Base-by-base conservation (phyloP, 345 rosid species). In the Eutrema heterophyllum region DNA sequence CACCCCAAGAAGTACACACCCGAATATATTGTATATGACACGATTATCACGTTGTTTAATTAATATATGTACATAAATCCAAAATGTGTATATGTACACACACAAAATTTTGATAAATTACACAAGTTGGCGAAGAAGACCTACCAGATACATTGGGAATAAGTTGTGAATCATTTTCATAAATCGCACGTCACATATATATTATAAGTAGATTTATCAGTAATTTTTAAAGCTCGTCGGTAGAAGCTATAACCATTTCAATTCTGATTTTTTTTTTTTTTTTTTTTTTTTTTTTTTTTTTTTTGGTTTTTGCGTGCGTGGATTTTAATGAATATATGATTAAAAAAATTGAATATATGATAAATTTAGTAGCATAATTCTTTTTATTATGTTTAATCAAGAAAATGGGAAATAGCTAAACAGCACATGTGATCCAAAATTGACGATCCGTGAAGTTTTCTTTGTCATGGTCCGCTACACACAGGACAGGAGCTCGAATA, bases 391-490 rank as follows among this genome's bases (percentile, higher is more conserved):
- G 24, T 21, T 1, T 21, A 9, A 55, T 55, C 4, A 33, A 55
- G 5, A 55, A 35, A 56, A 13, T 5, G 24, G 12, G 58, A 49
- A 32, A 48, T 40, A 41, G 68, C 16, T 6, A 67, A 74, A 68
- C 40, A 75, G 9, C 41, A 18, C 79, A 75, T 68, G 79, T 75
- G 75, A 75, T 32, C 16, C 70, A 39, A 18, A 59, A 62, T 51
- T 32, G 39, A 56, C 67, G 76, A 65, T 71, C 80, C 80, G 76
- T 77, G 80, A 77, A 70, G 76, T 48, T 64, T 38, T 30, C 0
- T 77, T 58, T 77, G 76, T 70, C 80, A 77, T 72, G 74, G 72
- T 70, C 49, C 72, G 80, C 61, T 44, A 48, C 67, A 64, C 38
- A 70, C 53, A 69, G 27, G 15, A 70, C 53, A 70, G 29, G 13